These are phyloP conservation scores for Pythium chondricola DNA, from an alignment of 352 stramenopile genomes.

Conservation along the genomic window DNA sequence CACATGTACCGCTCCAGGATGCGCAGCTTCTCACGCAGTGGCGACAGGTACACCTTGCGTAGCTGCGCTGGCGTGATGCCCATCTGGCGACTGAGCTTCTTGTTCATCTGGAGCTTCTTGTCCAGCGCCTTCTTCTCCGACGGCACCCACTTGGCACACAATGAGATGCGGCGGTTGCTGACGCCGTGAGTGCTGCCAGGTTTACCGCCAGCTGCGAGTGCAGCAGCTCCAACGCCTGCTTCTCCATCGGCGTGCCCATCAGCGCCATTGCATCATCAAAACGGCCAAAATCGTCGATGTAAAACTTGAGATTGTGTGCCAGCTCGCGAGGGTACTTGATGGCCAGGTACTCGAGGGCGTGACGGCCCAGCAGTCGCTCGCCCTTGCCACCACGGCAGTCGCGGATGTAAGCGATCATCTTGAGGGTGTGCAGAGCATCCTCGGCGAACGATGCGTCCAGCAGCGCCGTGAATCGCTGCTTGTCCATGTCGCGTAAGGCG, in stretches of 20 bases:
- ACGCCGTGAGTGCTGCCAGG: slow-evolving; percentile 16
- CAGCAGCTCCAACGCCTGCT: slow-evolving; percentile 33
- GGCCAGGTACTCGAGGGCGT: slow-evolving; percentile 32
- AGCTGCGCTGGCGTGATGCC: slow-evolving; percentile 28
- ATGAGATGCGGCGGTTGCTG: slow-evolving; percentile 15
- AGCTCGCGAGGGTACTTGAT: slow-evolving; percentile 24
- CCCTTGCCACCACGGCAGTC: slow-evolving; percentile 44
- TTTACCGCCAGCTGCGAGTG: slow-evolving; percentile 26
- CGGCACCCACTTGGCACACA: slow-evolving; percentile 54
- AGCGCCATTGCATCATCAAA: slow-evolving; percentile 41
- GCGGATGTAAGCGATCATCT: slow-evolving; percentile 43
- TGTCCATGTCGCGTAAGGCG: slow-evolving; percentile 22
- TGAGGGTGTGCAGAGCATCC: slow-evolving; percentile 46
- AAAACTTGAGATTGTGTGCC: slow-evolving; percentile 40
- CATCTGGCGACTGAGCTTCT: slow-evolving; percentile 43
- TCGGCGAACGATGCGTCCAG: slow-evolving; percentile 35
- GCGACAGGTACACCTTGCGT: slow-evolving; percentile 41
- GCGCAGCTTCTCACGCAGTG: slow-evolving; percentile 28
- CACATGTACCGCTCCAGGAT: slow-evolving; percentile 47
- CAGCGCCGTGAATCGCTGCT: slow-evolving; percentile 21
- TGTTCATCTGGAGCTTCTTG: slow-evolving; percentile 42
- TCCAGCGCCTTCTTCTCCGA: slow-evolving; percentile 51
- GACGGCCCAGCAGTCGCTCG: slow-evolving; percentile 34
- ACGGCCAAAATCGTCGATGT: slow-evolving; percentile 34
- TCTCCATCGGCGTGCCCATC: slow-evolving; percentile 34